phyloP scores from a whole-genome alignment of 345 rosid genomes.

The Syzygium aqueum region DNA sequence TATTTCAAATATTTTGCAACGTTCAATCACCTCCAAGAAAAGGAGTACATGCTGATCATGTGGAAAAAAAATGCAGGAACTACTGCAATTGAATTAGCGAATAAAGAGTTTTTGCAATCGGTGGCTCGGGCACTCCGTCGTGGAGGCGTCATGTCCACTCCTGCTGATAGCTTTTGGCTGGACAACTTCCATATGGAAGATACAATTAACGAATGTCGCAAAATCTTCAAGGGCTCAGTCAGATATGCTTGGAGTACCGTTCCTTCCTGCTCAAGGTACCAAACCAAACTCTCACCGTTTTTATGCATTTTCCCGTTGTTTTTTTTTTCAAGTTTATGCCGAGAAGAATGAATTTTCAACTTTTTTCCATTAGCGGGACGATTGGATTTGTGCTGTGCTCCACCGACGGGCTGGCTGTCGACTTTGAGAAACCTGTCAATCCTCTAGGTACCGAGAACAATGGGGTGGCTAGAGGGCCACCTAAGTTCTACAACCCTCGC shows the following conservation, averaged over 20 bases:
- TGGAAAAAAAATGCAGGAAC: not conserved
- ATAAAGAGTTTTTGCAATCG: slow-evolving; percentile 65
- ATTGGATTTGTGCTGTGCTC: slow-evolving; percentile 94
- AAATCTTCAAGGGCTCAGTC: not conserved
- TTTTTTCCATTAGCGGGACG: slow-evolving; percentile 39
- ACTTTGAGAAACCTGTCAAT: slow-evolving; percentile 71
- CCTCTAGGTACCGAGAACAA: slow-evolving; percentile 33
- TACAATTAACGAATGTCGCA: slow-evolving; percentile 27
- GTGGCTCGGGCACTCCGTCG: slow-evolving; percentile 83
- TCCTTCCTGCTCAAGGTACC: not conserved
- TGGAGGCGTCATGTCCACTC: slow-evolving; percentile 83
- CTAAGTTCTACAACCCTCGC: slow-evolving; percentile 68
- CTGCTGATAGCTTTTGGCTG: slow-evolving; percentile 85
- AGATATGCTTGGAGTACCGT: not conserved
- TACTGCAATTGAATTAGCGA: slow-evolving; percentile 41
- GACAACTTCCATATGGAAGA: slow-evolving; percentile 80
- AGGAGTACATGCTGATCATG: not conserved
- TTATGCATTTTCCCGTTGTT: not conserved
- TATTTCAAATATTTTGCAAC: too few species aligned
- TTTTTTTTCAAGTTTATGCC: not conserved
- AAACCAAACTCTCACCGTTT: not conserved
- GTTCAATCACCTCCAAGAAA: not conserved
- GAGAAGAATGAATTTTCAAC: not conserved
- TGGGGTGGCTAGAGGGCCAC: slow-evolving; percentile 33
- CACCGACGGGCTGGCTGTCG: slow-evolving; percentile 64